Conservation (phyloP, 306 rosid genomes). For the Vicia villosa region DNA sequence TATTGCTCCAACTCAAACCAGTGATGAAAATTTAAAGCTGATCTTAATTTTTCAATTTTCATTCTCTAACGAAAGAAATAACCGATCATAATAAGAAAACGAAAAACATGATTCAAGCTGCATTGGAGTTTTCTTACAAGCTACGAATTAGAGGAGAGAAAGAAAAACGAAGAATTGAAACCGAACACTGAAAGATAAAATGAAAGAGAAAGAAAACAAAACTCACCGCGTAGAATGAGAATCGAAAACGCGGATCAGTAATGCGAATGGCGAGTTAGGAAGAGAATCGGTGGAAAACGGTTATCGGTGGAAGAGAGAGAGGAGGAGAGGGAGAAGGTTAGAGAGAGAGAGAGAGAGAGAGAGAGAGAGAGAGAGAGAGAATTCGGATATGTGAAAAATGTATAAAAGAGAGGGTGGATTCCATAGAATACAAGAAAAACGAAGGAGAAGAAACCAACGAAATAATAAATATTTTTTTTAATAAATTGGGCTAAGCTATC, state of each 20-base stretch:
- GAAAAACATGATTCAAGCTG: slow-evolving; percentile 36
- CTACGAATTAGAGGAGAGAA: slow-evolving; percentile 23
- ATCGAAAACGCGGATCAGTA: slow-evolving; percentile 50
- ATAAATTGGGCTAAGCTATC: neutral
- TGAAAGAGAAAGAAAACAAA: slow-evolving; percentile 29
- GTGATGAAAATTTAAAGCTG: slow-evolving; percentile 1
- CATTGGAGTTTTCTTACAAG: slow-evolving; percentile 39
- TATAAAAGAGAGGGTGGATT: neutral
- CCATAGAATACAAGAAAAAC: neutral
- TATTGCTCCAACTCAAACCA: slow-evolving; percentile 22
- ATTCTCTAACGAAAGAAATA: slow-evolving; percentile 44
- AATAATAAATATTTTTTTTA: neutral
- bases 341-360: slow-evolving; percentile 44
- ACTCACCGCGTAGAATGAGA: slow-evolving; percentile 48
- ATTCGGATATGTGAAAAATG: neutral
- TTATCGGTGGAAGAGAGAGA: slow-evolving; percentile 30
- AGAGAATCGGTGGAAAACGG: slow-evolving; percentile 33
- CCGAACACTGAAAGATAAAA: neutral
- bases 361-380: slow-evolving; percentile 51
- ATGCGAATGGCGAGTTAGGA: slow-evolving; percentile 45
- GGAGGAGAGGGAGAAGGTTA: neutral
- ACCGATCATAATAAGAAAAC: slow-evolving; percentile 34
- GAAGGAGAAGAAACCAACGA: slow-evolving; percentile 9
- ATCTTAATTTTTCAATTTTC: neutral
- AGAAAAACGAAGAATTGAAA: slow-evolving; percentile 28